Conservation (phyloP, 352 stramenopile genomes). For the Phytophthora syringae region DNA sequence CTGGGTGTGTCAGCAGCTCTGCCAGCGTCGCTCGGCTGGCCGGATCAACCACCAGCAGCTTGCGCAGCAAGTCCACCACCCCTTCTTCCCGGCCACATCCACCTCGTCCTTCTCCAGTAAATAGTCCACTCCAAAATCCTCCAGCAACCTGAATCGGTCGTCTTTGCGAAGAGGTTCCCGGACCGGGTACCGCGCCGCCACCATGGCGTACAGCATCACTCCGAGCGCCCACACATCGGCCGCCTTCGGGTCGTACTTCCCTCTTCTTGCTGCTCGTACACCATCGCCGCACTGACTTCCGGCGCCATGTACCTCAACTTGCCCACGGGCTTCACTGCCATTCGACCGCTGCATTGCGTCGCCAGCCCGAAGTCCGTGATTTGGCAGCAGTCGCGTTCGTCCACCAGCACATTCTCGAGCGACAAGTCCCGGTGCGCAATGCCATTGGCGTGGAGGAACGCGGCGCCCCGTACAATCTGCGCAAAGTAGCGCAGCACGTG, state of each 20-base stretch:
- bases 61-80: constrained; percentile 57
- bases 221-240: constrained; percentile 85
- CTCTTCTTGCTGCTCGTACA: constrained; percentile 23
- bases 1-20: constrained; percentile 50
- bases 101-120: constrained; percentile 76
- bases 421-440: constrained; percentile 86
- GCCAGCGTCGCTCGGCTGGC: constrained; percentile 45
- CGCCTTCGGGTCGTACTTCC: constrained; percentile 63
- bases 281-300: constrained; percentile 51
- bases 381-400: constrained; percentile 68
- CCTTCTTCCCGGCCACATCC: constrained; percentile 43
- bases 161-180: constrained; percentile 57
- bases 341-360: constrained; percentile 28
- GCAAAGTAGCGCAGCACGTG: constrained; percentile 65
- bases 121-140: constrained; percentile 65
- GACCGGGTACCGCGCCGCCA: constrained; percentile 74
- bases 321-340: constrained; percentile 57
- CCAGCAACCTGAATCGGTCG: constrained; percentile 61
- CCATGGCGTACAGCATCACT: constrained; percentile 81
- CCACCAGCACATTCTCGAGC: constrained; percentile 84
- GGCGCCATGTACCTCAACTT: constrained; percentile 87
- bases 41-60: constrained; percentile 64
- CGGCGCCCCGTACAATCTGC: constrained; percentile 65
- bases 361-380: constrained; percentile 86
- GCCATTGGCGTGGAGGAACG: constrained; percentile 75